These are phyloP conservation scores for Malassezia pachydermatis DNA, from an alignment of 1,284 basidiomycete species.

Conservation along the genomic window DNA sequence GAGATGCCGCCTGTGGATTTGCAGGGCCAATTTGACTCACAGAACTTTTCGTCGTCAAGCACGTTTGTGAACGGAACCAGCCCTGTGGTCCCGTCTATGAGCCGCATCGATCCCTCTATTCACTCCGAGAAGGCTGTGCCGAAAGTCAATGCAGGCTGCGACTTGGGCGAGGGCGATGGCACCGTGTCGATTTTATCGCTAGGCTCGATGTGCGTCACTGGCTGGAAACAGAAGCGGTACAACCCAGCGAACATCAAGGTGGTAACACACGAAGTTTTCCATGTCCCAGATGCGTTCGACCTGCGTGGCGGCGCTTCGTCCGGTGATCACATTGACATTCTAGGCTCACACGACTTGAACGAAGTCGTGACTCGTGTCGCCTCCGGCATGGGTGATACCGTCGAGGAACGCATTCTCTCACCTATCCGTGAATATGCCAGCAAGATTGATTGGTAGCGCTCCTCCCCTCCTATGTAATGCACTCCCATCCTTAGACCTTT, in stretches of 20 bases:
- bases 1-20: background rate
- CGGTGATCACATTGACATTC: conserved; percentile 70
- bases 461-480: no score
- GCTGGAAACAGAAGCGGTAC: conserved; percentile 82
- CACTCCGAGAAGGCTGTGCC: conserved; percentile 28
- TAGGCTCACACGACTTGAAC: conserved; percentile 76
- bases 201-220: conserved; percentile 83
- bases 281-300: conserved; percentile 67
- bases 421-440: conserved; percentile 54
- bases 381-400: conserved; percentile 53
- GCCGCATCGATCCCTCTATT: conserved; percentile 14
- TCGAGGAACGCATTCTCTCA: conserved; percentile 63
- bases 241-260: conserved; percentile 73
- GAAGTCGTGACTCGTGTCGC: conserved; percentile 81
- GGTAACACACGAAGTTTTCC: conserved; percentile 79
- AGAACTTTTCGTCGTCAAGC: background rate
- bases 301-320: conserved; percentile 65
- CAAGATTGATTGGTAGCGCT: conserved; percentile 28
- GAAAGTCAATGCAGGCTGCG: conserved; percentile 33
- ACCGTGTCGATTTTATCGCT: conserved; percentile 81
- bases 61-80: background rate
- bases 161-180: conserved; percentile 63
- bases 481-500: background rate
- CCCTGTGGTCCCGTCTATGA: background rate
- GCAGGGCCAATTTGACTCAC: background rate